These are phyloP conservation scores for Fusarium virguliforme DNA, from an alignment of 2,329 filamentous ascomycete genomes.

Conservation along the genomic window DNA sequence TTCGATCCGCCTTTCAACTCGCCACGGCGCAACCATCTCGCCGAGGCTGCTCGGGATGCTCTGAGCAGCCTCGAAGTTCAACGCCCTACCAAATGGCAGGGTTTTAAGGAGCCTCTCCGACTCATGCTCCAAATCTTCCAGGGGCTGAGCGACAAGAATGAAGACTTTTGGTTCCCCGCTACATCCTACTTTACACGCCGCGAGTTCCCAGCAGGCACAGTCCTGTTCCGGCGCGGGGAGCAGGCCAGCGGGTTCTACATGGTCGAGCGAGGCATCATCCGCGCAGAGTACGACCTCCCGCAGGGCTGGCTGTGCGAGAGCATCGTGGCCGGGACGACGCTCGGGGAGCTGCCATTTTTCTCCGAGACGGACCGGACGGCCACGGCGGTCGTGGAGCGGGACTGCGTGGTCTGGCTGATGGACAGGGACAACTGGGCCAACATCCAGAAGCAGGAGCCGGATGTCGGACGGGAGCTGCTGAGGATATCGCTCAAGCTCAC, in stretches of 20 bases:
- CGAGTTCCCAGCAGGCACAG: constrained; percentile 77
- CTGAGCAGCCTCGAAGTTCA: constrained; percentile 77
- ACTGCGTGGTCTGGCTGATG: constrained; percentile 88
- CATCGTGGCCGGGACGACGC: constrained; percentile 94
- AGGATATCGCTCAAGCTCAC: constrained; percentile 93
- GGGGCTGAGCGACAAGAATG: constrained; percentile 85
- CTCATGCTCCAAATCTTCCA: constrained; percentile 97
- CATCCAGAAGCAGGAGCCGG: constrained; percentile 80
- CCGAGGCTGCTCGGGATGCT: constrained; percentile 82
- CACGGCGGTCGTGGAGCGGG: constrained; percentile 85
- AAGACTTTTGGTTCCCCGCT: constrained; percentile 94
- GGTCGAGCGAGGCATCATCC: constrained; percentile 88
- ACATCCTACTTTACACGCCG: constrained; percentile 81
- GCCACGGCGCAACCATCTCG: constrained; percentile 83
- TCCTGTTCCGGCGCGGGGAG: constrained; percentile 86
- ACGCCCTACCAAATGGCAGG: constrained; percentile 80
- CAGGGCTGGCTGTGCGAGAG: constrained; percentile 92
- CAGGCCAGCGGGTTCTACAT: constrained; percentile 89
- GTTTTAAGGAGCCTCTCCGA: constrained; percentile 90
- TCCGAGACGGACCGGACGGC: constrained; percentile 90
- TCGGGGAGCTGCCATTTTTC: constrained; percentile 97
- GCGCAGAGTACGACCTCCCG: constrained; percentile 91
- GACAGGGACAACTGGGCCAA: constrained; percentile 79
- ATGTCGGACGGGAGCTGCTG: constrained; percentile 87
- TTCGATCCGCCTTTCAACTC: constrained; percentile 75